Base-by-base conservation (phyloP, 192 early-diverging fungal species). In the Coemansia sp. region DNA sequence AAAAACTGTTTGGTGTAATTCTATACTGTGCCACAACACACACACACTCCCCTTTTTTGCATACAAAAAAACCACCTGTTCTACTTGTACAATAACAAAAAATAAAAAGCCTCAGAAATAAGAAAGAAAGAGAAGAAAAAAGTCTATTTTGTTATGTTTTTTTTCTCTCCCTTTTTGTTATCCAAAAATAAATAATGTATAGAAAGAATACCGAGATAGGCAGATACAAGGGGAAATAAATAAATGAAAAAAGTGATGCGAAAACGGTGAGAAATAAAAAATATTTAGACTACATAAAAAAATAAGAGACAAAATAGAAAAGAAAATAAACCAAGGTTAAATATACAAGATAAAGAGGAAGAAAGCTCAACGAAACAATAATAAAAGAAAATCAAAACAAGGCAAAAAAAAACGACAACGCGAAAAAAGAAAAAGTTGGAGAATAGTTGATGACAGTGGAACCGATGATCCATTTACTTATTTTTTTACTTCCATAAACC, bases 361-460 rank as follows among this genome's bases (percentile, higher is more conserved):
- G 4, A 52, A 52, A 52, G 8, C 20, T n/a, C 8, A 52, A 30
- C 8, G 52, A 54, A 54, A 45, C 22, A 54, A 33, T 57, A 32
- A 33, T 30, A 57, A 54, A 25, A 54, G 28, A 57, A 57, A 57
- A 34, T 36, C 56, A 57, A 57, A 32, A 57, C 30, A 36, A 57
- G 33, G n/a, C 11, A 30, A 25, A 33, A 33, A 17, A 57, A 36
- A 57, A 57, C 56, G 7, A 32, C 30, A 57, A 36, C 56, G 56
- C 56, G 18, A 14, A 29, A 33, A 48, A 42, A 14, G 48, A 45
- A 45, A 60, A 60, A 25, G 14, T 8, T 16, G 10, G 42, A 12
- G 5, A 45, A 12, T 45, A 16, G 3, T 45, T 45, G 22, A 25
- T 45, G 7, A 16, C 42, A 45, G 42, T 3, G 42, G 17, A 56